Evolutionary conservation across 768 basidiomycete species (phyloP).

Genomic region (Amanita inopinata): DNA sequence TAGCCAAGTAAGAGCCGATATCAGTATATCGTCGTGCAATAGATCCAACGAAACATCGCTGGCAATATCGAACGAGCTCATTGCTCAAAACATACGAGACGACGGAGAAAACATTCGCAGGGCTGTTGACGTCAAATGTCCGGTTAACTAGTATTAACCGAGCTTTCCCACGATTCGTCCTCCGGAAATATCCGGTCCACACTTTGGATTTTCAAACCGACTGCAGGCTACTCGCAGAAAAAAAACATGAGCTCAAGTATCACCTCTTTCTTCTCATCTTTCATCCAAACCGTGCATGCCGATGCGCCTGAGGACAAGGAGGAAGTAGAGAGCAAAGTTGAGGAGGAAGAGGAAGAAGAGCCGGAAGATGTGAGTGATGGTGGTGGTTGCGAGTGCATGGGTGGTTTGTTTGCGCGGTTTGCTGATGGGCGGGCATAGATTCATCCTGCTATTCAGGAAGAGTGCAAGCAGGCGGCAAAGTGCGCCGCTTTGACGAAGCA

Average conservation of each 20-base stretch:
- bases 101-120: no score
- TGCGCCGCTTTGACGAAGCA: slow-evolving; percentile 68
- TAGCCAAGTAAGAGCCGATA: slow-evolving; percentile 24
- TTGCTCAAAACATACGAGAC: no score
- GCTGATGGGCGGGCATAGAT: slow-evolving; percentile 27
- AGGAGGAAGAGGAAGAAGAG: slow-evolving; percentile 44
- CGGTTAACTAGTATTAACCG: neutral
- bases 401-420: neutral
- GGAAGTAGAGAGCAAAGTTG: slow-evolving; percentile 40
- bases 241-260: slow-evolving; percentile 29
- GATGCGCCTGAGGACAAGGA: slow-evolving; percentile 34
- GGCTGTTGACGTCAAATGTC: neutral
- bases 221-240: neutral
- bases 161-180: neutral
- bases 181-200: slow-evolving; percentile 6
- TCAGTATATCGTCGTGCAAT: slow-evolving; percentile 21
- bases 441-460: slow-evolving; percentile 64
- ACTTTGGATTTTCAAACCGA: slow-evolving; percentile 1
- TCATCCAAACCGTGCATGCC: slow-evolving; percentile 33
- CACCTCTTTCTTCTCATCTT: slow-evolving; percentile 35
- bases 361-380: slow-evolving; percentile 70
- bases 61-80: no score
- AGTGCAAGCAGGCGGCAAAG: slow-evolving; percentile 56
- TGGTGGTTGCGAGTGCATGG: neutral
- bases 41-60: slow-evolving; percentile 1